These are phyloP conservation scores for Sideroxylon spinosum DNA, from an alignment of 179 eudicot genomes.

Conservation along the genomic window DNA sequence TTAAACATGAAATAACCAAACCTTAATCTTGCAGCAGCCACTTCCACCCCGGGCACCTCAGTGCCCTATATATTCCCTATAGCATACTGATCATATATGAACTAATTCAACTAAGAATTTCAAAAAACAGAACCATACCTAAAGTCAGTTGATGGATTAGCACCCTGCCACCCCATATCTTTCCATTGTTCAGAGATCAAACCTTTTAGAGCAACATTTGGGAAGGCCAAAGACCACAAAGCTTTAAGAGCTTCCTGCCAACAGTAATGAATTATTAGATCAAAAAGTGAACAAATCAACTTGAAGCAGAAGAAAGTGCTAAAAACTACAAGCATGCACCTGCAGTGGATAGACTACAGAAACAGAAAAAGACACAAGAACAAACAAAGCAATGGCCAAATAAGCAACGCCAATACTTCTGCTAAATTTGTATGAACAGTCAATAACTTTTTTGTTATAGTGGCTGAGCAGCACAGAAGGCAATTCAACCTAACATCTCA, in stretches of 20 bases:
- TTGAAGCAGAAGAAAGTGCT: not conserved
- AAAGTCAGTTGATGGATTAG: constrained; percentile 91
- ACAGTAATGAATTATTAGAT: constrained; percentile 12
- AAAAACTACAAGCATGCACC: constrained; percentile 13
- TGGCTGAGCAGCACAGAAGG: not conserved
- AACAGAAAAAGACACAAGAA: not conserved
- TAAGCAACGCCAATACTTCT: not conserved
- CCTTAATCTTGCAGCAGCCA: not conserved
- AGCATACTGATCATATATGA: not conserved
- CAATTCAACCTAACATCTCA: not conserved
- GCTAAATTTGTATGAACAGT: not conserved
- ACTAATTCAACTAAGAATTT: constrained; percentile 5
- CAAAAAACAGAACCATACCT: constrained; percentile 39
- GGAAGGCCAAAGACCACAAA: constrained; percentile 75
- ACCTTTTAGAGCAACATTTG: constrained; percentile 55
- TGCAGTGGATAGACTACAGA: not conserved
- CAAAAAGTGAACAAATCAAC: not conserved
- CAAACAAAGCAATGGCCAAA: not conserved
- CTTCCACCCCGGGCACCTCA: not conserved
- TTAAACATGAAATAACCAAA: not conserved
- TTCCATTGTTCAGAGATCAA: constrained; percentile 96
- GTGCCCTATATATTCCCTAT: not conserved
- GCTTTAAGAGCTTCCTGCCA: constrained; percentile 64
- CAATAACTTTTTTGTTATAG: not conserved
- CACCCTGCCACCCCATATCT: constrained; percentile 99